phyloP scores from a whole-genome alignment of 2,329 filamentous ascomycete species.

The Tolypocladium ovalisporum region DNA sequence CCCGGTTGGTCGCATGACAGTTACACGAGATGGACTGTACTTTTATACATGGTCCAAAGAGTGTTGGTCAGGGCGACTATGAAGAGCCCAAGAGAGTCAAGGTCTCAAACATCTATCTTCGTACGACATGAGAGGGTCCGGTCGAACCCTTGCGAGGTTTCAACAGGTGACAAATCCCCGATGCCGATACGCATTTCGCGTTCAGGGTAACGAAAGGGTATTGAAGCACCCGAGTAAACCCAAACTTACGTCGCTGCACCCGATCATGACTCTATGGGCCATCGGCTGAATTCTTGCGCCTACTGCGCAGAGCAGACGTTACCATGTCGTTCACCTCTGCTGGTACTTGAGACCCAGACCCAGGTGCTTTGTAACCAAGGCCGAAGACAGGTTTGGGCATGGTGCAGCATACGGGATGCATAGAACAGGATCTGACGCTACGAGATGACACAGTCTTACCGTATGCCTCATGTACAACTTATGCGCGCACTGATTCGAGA shows the following conservation, averaged over 20 bases:
- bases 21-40: not conserved
- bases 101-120: not conserved
- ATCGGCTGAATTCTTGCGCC: no score
- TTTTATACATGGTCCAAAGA: not conserved
- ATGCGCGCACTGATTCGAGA: no score
- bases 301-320: no score
- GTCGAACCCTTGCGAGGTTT: not conserved
- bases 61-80: not conserved
- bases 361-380: not conserved
- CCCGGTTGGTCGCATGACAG: not conserved
- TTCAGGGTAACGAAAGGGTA: no score
- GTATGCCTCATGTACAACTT: no score
- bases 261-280: no score
- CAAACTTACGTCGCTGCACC: no score
- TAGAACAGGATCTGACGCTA: not conserved
- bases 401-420: not conserved
- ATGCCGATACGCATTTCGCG: no score
- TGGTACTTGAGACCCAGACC: not conserved
- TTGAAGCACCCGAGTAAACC: no score
- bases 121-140: not conserved
- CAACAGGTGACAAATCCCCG: not conserved
- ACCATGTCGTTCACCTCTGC: no score
- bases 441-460: not conserved
- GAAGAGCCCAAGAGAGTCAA: not conserved
- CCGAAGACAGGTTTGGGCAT: not conserved